Conservation (phyloP, 805 yeast genomes). For the Lipomyces lipofer region DNA sequence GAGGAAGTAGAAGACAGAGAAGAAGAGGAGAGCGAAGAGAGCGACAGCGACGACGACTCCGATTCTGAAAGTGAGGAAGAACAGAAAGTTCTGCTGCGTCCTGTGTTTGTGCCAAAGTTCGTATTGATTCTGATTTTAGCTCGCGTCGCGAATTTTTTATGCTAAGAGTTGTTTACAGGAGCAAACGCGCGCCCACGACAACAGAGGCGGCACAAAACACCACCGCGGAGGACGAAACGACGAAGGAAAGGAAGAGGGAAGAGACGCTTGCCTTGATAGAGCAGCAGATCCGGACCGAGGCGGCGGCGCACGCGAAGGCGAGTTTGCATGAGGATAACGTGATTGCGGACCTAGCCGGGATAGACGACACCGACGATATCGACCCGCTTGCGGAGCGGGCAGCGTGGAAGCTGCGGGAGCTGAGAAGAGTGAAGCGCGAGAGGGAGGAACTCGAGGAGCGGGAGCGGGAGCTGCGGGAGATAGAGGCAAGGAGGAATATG, state of each 20-base stretch:
- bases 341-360: conserved; percentile 36
- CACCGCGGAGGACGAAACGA: conserved; percentile 5
- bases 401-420: conserved; percentile 48
- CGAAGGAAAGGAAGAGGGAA: conserved; percentile 15
- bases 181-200: conserved; percentile 15
- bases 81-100: conserved; percentile 36
- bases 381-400: conserved; percentile 51
- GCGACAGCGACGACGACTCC: conserved; percentile 5
- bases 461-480: conserved; percentile 43
- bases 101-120: conserved; percentile 37
- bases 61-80: conserved; percentile 26
- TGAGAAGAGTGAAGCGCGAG: conserved; percentile 45
- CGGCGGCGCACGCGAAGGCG: conserved; percentile 30
- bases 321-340: conserved; percentile 33
- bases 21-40: conserved; percentile 2
- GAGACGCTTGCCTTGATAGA: conserved; percentile 36
- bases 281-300: conserved; percentile 35
- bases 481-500: conserved; percentile 37
- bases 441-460: conserved; percentile 36
- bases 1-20: not conserved
- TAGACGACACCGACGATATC: conserved; percentile 63
- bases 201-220: not conserved
- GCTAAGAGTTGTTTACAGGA: conserved; percentile 19
- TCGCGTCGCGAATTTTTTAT: not conserved
- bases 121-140: not conserved